phyloP scores from a whole-genome alignment of 306 rosid species.

The Ochetophila trinervis region DNA sequence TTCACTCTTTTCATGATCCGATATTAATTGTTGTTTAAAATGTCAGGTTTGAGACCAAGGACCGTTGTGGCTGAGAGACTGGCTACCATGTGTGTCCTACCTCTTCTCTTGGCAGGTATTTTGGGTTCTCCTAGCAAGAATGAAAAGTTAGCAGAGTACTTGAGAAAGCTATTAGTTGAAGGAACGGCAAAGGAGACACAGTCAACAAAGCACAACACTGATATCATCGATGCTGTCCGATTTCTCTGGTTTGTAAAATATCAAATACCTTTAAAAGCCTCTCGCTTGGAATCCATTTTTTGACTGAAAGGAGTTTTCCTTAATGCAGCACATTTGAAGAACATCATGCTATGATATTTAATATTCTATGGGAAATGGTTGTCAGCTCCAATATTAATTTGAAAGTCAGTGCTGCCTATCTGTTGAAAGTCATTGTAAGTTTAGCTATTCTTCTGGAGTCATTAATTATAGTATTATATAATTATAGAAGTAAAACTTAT shows the following conservation, averaged over 20 bases:
- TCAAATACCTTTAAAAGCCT: conserved; percentile 5
- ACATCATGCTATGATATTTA: conserved; percentile 70
- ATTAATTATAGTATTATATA: conserved; percentile 25
- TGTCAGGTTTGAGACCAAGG: conserved; percentile 76
- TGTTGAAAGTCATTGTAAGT: conserved; percentile 84
- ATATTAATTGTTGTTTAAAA: conserved; percentile 26
- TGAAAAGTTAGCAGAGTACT: conserved; percentile 54
- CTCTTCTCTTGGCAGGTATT: conserved; percentile 87
- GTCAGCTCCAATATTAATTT: conserved; percentile 70
- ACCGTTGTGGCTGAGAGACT: conserved; percentile 72
- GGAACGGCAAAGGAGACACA: conserved; percentile 47
- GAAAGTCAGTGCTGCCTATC: conserved; percentile 82
- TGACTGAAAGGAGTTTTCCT: conserved; percentile 23
- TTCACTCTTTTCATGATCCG: conserved; percentile 21
- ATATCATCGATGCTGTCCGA: conserved; percentile 83
- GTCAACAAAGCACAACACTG: conserved; percentile 52
- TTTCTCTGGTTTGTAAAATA: conserved; percentile 73
- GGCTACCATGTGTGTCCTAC: conserved; percentile 79
- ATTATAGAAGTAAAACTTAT: conserved; percentile 24
- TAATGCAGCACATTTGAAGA: conserved; percentile 72
- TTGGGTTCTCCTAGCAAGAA: conserved; percentile 73
- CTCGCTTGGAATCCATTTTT: conserved; percentile 19
- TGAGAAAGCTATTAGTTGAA: conserved; percentile 75
- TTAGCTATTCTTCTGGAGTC: conserved; percentile 20
- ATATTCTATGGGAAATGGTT: conserved; percentile 97